phyloP scores from a whole-genome alignment of 192 early-diverging fungal genomes.

The Paraglomus occultum region DNA sequence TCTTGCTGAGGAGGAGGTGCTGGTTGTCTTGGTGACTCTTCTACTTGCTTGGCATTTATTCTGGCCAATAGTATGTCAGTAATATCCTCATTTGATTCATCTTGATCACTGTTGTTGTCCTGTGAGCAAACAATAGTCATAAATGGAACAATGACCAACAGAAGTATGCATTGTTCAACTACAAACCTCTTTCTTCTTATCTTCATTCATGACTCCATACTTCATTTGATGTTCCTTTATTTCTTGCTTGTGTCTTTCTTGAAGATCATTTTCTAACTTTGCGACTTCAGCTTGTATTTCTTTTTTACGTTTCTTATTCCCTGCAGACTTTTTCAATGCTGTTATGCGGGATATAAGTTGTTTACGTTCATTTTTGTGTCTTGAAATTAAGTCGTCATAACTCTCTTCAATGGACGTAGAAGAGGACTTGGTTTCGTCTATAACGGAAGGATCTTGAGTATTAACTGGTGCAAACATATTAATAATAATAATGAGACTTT shows the following conservation, averaged over 20 bases:
- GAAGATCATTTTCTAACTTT: conserved; percentile 60
- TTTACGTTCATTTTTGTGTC: conserved; percentile 78
- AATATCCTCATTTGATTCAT: not conserved
- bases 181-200: not conserved
- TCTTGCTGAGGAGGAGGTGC: conserved; percentile 17
- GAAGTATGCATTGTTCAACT: not conserved
- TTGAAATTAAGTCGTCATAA: conserved; percentile 63
- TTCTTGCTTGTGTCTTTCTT: conserved; percentile 61
- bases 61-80: conserved; percentile 29
- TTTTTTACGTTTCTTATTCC: conserved; percentile 91
- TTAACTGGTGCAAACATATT: too few relatives aligned
- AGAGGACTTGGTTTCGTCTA: too few relatives aligned
- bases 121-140: not conserved
- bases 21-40: conserved; percentile 29
- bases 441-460: too few relatives aligned
- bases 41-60: conserved; percentile 26
- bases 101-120: not conserved
- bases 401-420: conserved; percentile 33
- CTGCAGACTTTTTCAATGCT: conserved; percentile 73
- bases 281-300: conserved; percentile 64
- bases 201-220: conserved; percentile 6
- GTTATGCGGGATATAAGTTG: conserved; percentile 69
- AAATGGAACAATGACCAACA: not conserved
- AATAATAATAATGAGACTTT: too few relatives aligned
- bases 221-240: conserved; percentile 38